Base-by-base conservation (phyloP, 78 protist species). In the Dictyostelium brefeldianum region DNA sequence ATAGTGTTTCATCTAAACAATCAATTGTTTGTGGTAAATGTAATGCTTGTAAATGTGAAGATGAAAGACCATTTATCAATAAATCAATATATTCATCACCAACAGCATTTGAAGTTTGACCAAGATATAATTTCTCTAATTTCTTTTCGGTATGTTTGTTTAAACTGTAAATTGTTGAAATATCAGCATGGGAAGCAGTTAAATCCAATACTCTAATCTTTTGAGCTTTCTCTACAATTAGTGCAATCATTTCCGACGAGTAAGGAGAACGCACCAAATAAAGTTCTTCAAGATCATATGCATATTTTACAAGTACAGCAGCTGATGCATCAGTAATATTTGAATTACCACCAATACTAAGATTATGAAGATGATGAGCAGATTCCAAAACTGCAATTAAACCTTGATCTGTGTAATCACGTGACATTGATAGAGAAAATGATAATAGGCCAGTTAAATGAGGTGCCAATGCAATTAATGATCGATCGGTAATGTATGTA, bases 381-480 rank as follows among this genome's bases (percentile, higher is more conserved):
- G 78, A 20, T n/a, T 77, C 80, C 2, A 87, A 17, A 1, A 62
- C 25, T 15, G 83, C 20, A 9, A 59, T 43, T 22, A 77, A 14
- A 57, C 93, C 93, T 9, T 87, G 59, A 64, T 87, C 83, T 6
- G 25, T 65, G 6, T 59, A 43, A 17, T 65, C 83, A 17, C 47
- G 15, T 14, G 43, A 20, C 14, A 14, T 17, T 3, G 56, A 25
- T 11, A 57, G 12, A 5, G 57, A 47, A 5, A 87, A 46, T 17
- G 50, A 41, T 2, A 20, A 7, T 0, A 87, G 11, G 0, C 73
- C 51, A 22, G 17, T n/a, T 22, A 71, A 12, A n/a, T 87, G 36
- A 1, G 93, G 93, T 11, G 93, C 93, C 5, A 87, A 17, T 8
- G 22, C 84, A 4, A 77, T 31, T 20, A 77, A 14, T 20, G 84